These are phyloP conservation scores for Desmodesmus armatus DNA, from an alignment of 139 green algal genomes.

Conservation along the genomic window DNA sequence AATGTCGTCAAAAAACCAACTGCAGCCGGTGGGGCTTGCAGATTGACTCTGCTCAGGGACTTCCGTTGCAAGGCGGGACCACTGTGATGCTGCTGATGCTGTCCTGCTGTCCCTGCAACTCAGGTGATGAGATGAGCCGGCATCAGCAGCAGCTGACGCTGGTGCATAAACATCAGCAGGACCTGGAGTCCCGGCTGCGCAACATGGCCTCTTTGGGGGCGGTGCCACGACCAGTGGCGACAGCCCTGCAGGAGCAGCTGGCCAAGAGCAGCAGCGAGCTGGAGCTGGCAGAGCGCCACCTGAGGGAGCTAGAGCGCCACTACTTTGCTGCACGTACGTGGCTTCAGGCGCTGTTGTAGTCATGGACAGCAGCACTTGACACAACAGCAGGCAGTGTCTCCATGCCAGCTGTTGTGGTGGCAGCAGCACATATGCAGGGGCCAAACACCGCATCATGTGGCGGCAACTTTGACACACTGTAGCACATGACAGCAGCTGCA, in stretches of 20 bases:
- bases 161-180: constrained; percentile 34
- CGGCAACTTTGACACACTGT: too few species aligned
- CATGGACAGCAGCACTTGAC: too few species aligned
- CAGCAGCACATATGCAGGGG: too few species aligned
- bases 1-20: not conserved
- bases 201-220: not conserved
- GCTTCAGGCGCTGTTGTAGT: too few species aligned
- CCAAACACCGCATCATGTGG: too few species aligned
- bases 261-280: not conserved
- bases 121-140: constrained; percentile 27
- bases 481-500: too few species aligned
- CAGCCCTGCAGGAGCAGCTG: constrained; percentile 24
- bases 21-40: too few species aligned
- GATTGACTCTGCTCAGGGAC: too few species aligned
- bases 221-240: not conserved
- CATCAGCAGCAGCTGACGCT: not conserved
- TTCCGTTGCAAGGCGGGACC: too few species aligned
- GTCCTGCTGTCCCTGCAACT: not conserved
- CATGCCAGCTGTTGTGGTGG: too few species aligned
- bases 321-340: constrained; percentile 25
- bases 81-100: not conserved
- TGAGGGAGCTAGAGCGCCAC: constrained; percentile 3
- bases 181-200: constrained; percentile 16
- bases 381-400: too few species aligned
- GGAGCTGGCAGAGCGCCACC: constrained; percentile 4